phyloP scores from a whole-genome alignment of 306 rosid genomes.

The Boehmeria nivea region DNA sequence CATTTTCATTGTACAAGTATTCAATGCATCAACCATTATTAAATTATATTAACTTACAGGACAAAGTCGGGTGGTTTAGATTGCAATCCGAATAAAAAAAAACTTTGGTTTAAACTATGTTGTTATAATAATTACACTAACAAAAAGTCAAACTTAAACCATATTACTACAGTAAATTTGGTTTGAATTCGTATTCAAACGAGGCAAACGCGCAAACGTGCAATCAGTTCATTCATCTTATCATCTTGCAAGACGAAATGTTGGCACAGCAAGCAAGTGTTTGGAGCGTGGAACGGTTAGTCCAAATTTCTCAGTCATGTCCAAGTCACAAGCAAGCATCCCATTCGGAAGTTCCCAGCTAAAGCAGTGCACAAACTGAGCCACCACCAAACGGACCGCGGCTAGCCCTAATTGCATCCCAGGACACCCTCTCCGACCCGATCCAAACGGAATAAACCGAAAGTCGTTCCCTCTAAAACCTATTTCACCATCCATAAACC shows the following conservation, averaged over 20 bases:
- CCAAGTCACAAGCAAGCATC: neutral
- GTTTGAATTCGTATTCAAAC: too few relatives aligned
- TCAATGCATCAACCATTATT: too few relatives aligned
- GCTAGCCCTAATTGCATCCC: constrained; percentile 36
- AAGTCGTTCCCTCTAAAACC: constrained; percentile 11
- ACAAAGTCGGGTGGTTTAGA: too few relatives aligned
- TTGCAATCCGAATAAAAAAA: too few relatives aligned
- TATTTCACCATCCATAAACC: constrained; percentile 1
- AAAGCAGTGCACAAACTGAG: constrained; percentile 34
- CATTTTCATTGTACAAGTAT: too few relatives aligned
- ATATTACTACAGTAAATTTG: too few relatives aligned
- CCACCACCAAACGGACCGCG: constrained; percentile 19
- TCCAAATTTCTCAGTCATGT: neutral
- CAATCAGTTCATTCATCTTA: too few relatives aligned
- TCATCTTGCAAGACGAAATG: neutral
- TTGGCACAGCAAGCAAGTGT: neutral
- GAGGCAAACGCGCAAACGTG: too few relatives aligned
- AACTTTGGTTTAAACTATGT: too few relatives aligned
- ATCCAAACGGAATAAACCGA: constrained; percentile 10
- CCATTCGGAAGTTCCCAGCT: constrained; percentile 16
- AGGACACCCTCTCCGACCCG: constrained; percentile 35
- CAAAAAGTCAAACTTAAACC: too few relatives aligned
- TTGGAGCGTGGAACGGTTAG: neutral
- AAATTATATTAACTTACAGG: too few relatives aligned
- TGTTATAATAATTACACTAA: too few relatives aligned